Base-by-base conservation (phyloP, 2,329 filamentous ascomycete genomes). In the Nemania sp. region DNA sequence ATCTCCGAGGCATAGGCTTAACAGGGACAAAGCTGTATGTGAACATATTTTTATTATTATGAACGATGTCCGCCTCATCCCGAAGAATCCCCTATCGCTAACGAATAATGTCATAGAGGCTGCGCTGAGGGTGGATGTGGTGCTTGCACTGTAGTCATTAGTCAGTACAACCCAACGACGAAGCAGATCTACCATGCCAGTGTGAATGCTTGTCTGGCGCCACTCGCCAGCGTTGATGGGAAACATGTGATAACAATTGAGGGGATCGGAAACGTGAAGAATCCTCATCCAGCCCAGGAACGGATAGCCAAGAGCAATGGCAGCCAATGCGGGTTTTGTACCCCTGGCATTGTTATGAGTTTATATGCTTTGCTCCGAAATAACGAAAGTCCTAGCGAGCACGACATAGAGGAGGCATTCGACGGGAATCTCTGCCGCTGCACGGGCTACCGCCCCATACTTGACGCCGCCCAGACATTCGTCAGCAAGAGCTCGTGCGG, bases 161-260 rank as follows among this genome's bases (percentile, higher is more conserved):
- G 92, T 64, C 93, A 98, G 75, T 89, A 89, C 72, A 98, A 98
- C 72, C 92, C 92, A 1, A 96, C 92, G 3, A 97, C 93, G 5
- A 91, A 91, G 71, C 85, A 90, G 74, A 91, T 98, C 68, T 98
- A 98, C 73, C 94, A 99, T 80, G 95, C 95, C 59, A 96, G 91
- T 55, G 91, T 98, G 61, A 99, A 99, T 74, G 95, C 95, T 43
- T 99, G 95, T 74, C 81, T 99, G 54, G 94, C 95, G 11, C 95
- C 95, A 6, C 83, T 99, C 48, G 90, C 92, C 67, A 96, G 92
- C 70, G 85, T 98, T 45, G 95, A 98, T 74, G 95, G 95, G 46
- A 99, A 99, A 75, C 95, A 99, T 83, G 92, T 98, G 71, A 93
- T 99, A 73, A 99, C 95, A 2, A 89, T 99, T 42, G 95, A 99